phyloP scores from a whole-genome alignment of 192 early-diverging fungal species.

The Piromyces finnis region DNA sequence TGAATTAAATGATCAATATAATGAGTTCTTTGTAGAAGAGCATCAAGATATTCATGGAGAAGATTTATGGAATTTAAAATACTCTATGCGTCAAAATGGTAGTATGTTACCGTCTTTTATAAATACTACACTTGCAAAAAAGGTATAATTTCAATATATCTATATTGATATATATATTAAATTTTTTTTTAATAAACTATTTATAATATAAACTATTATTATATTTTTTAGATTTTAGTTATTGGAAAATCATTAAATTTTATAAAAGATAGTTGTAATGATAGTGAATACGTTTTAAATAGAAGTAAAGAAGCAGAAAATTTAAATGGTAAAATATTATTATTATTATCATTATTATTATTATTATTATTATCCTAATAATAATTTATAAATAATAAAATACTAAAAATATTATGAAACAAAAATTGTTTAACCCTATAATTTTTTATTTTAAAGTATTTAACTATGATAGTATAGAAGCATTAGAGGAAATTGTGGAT shows the following conservation, averaged over 20 bases:
- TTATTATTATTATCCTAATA: no score
- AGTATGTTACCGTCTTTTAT: conserved; percentile 85
- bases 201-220: no score
- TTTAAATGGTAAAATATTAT: neutral
- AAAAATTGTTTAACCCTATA: neutral
- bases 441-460: conserved; percentile 10
- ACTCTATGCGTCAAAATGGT: conserved; percentile 27
- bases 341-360: no score
- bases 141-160: conserved; percentile 22
- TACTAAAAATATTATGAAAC: no score
- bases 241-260: conserved; percentile 82
- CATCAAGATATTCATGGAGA: conserved; percentile 23
- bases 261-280: conserved; percentile 17
- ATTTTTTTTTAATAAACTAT: neutral
- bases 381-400: no score
- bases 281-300: conserved; percentile 12
- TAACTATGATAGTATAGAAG: conserved; percentile 44
- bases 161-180: neutral
- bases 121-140: conserved; percentile 49
- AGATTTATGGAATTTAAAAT: conserved; percentile 70
- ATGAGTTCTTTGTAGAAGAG: conserved; percentile 70
- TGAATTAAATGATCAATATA: conserved; percentile 77
- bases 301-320: conserved; percentile 3
- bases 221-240: conserved; percentile 41
- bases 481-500: conserved; percentile 58